Conservation (phyloP, 1,139 yeast genomes). For the Suhomyces yuchorum region DNA sequence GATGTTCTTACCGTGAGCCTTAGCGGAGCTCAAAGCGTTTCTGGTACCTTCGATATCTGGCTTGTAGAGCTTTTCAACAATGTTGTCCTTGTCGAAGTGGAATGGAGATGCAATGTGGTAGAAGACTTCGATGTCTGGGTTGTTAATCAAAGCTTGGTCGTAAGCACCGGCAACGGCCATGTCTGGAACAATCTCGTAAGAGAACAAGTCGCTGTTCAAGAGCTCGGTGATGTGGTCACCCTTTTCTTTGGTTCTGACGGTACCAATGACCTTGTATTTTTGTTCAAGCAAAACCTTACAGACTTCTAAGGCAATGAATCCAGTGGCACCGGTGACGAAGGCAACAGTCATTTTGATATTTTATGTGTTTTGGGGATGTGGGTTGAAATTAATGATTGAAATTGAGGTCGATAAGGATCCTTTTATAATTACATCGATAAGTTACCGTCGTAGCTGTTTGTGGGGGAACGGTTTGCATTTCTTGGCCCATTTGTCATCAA, state of each 20-base stretch:
- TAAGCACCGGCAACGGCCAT: conserved; percentile 15
- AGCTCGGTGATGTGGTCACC: conserved; percentile 12
- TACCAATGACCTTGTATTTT: conserved; percentile 57
- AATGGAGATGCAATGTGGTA: conserved; percentile 4
- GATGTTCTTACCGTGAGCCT: conserved; percentile 1
- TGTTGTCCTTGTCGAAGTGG: neutral
- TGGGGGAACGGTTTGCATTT: too few species aligned
- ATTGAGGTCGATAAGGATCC: too few species aligned
- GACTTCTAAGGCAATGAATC: conserved; percentile 37
- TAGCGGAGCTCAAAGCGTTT: conserved; percentile 1
- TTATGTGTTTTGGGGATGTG: too few species aligned
- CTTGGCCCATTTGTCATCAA: too few species aligned
- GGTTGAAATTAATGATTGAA: too few species aligned
- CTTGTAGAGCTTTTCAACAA: conserved; percentile 1
- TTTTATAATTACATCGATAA: too few species aligned
- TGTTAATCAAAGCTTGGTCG: neutral
- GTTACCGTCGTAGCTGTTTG: too few species aligned
- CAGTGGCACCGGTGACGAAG: conserved; percentile 45
- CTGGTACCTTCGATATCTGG: conserved; percentile 1
- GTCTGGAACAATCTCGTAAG: conserved; percentile 29
- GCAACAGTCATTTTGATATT: neutral
- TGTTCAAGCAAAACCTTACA: conserved; percentile 22
- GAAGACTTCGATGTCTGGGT: neutral
- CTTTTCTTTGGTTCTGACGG: conserved; percentile 41
- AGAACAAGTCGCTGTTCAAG: conserved; percentile 22